phyloP scores from a whole-genome alignment of 202 grass and related monocot species.

The Brachypodium distachyon region DNA sequence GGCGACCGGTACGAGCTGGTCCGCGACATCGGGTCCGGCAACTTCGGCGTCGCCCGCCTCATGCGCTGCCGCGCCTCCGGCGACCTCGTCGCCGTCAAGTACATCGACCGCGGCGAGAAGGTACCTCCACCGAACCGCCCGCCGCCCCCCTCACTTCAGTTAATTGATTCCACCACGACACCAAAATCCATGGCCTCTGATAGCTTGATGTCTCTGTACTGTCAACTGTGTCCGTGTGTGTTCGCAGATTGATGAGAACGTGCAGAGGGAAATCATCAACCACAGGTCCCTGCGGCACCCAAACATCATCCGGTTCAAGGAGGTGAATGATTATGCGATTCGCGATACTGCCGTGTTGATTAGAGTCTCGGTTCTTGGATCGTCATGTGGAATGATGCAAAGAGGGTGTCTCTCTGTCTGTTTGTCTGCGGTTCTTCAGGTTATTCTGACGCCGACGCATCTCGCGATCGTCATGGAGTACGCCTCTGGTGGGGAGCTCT shows the following conservation, averaged over 20 bases:
- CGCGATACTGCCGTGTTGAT: not conserved
- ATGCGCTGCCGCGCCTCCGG: conserved; percentile 58
- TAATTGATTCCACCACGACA: no score
- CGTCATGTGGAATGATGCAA: not conserved
- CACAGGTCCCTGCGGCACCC: conserved; percentile 47
- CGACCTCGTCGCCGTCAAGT: no score
- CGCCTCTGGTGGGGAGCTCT: conserved; percentile 46
- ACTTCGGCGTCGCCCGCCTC: conserved; percentile 66
- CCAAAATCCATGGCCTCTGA: not conserved
- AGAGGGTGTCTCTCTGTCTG: not conserved
- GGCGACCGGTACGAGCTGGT: conserved; percentile 68
- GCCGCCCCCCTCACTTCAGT: no score
- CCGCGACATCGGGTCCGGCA: conserved; percentile 60
- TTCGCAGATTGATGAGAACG: conserved; percentile 48
- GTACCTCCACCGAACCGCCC: no score
- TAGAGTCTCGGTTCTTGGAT: not conserved
- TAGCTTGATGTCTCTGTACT: no score
- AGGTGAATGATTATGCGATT: not conserved
- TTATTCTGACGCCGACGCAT: conserved; percentile 45
- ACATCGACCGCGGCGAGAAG: conserved; percentile 64
- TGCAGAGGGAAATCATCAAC: conserved; percentile 51
- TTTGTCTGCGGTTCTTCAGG: not conserved
- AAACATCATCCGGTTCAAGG: conserved; percentile 55
- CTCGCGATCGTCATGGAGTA: conserved; percentile 56
- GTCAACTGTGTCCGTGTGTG: no score